phyloP scores from a whole-genome alignment of 805 yeast genomes.

The Candida maris region DNA sequence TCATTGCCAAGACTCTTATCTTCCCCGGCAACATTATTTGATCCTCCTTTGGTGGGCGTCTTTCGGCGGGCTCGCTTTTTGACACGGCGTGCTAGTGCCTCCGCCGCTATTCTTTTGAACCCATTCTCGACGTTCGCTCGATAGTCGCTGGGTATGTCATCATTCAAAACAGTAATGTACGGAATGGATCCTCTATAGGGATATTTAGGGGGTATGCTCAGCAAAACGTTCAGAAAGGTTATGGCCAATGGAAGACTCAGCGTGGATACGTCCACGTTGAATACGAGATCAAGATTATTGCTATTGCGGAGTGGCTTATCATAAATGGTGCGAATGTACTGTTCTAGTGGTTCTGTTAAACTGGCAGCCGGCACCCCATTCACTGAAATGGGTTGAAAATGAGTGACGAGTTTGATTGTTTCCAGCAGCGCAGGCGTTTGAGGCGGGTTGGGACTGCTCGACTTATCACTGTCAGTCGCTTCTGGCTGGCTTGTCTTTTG shows the following conservation, averaged over 20 bases:
- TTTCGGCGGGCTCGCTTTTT: too few species aligned
- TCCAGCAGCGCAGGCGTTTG: conserved; percentile 12
- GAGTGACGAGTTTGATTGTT: conserved; percentile 18
- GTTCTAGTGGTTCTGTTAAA: conserved; percentile 17
- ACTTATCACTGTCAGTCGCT: too few species aligned
- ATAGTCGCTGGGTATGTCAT: conserved; percentile 67
- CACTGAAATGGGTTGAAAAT: conserved; percentile 26
- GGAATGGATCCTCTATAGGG: conserved; percentile 46
- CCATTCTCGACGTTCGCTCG: conserved; percentile 67
- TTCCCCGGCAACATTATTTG: too few species aligned
- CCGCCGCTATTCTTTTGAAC: conserved; percentile 43
- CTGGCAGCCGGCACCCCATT: conserved; percentile 27
- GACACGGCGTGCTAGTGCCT: too few species aligned
- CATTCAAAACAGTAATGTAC: conserved; percentile 53
- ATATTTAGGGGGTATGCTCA: conserved; percentile 53
- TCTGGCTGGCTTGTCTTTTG: too few species aligned
- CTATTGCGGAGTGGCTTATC: too few species aligned
- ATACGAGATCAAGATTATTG: too few species aligned
- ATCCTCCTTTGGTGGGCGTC: too few species aligned
- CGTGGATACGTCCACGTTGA: too few species aligned
- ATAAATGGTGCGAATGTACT: conserved; percentile 18
- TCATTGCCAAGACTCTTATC: too few species aligned
- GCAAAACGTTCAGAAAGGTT: conserved; percentile 45
- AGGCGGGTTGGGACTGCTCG: background rate
- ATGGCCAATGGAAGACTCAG: conserved; percentile 71